These are phyloP conservation scores for Pisolithus tinctorius DNA, from an alignment of 768 basidiomycete genomes.

Conservation along the genomic window DNA sequence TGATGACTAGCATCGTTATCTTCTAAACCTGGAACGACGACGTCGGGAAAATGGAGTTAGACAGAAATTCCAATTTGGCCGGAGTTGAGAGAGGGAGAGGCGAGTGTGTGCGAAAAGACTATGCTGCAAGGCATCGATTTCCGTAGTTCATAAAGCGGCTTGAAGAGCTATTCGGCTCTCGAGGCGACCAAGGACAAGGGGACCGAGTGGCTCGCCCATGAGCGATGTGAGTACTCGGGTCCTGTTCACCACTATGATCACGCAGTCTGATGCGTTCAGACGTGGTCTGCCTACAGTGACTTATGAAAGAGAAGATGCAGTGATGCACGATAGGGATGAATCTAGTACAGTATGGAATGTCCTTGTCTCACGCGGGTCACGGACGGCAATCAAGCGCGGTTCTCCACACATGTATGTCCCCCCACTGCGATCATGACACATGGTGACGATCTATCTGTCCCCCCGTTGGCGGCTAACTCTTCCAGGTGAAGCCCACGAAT, in stretches of 20 bases:
- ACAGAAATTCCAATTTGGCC: too few relatives aligned
- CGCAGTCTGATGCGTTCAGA: neutral
- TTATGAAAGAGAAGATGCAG: slow-evolving; percentile 58
- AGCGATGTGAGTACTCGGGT: slow-evolving; percentile 81
- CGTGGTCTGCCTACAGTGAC: slow-evolving; percentile 40
- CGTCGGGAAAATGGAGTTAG: too few relatives aligned
- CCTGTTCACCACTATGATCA: slow-evolving; percentile 6
- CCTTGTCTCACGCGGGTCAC: slow-evolving; percentile 75
- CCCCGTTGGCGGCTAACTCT: slow-evolving; percentile 39
- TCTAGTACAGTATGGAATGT: slow-evolving; percentile 55
- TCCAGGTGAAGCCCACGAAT: slow-evolving; percentile 34
- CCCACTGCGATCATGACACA: neutral
- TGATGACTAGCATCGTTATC: too few relatives aligned
- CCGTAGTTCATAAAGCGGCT: slow-evolving; percentile 68
- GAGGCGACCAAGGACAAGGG: slow-evolving; percentile 61
- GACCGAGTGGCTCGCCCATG: slow-evolving; percentile 92
- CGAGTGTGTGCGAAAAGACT: too few relatives aligned
- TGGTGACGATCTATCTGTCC: neutral
- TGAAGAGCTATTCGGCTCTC: slow-evolving; percentile 60
- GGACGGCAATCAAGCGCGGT: slow-evolving; percentile 58
- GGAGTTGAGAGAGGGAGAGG: too few relatives aligned
- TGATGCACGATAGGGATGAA: slow-evolving; percentile 45
- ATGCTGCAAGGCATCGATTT: too few relatives aligned
- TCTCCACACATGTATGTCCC: slow-evolving; percentile 67
- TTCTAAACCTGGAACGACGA: too few relatives aligned